Base-by-base conservation (phyloP, 1,284 basidiomycete species). In the Stereum hirsutum region DNA sequence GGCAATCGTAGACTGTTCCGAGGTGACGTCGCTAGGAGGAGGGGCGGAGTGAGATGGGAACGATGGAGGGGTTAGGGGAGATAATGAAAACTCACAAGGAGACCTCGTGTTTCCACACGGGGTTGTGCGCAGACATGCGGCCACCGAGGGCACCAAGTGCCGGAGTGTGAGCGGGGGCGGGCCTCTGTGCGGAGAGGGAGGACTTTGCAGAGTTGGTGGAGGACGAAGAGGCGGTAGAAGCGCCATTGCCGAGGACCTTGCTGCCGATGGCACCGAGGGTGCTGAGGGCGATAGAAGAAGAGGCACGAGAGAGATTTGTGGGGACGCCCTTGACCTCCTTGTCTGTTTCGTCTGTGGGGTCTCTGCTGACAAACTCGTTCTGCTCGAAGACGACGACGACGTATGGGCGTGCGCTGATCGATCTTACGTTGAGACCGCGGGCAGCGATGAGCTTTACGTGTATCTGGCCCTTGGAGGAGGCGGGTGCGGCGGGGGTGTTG, bases 101-200 rank as follows among this genome's bases (percentile, higher is more conserved):
- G 38, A 98, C 95, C 63, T 98, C 87, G 63, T 98, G 93, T 68
- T 99, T 98, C 96, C 96, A 99, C 14, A 95, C 84, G 10, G 96
- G 95, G 66, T 94, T 97, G 58, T 89, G 80, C 33, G 87, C 72
- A 37, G 77, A 79, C 40, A 75, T 63, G 45, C 76, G 70, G 47
- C 37, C 23, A 11, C 77, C 77, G 53, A 87, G 82, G 34, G 86
- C 68, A 17, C 74, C 68, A 26, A 68, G 69, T 20, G 65, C 60
- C 14, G 66, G 58, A 3, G 49, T 43, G 35, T 42, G 50, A 31
- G 53, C 62, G 35, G 65, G 59, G 25, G 61, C 53, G 31, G 55
- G 50, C 30, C 47, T 52, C 21, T 64, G 52, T 7, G 40, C 25
- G 23, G 51, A 48, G 24, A 49, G 44, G 23, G 55, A 51, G 19